These are phyloP conservation scores for Saccharomycopsis fermentans DNA, from an alignment of 805 yeast genomes.

Conservation along the genomic window DNA sequence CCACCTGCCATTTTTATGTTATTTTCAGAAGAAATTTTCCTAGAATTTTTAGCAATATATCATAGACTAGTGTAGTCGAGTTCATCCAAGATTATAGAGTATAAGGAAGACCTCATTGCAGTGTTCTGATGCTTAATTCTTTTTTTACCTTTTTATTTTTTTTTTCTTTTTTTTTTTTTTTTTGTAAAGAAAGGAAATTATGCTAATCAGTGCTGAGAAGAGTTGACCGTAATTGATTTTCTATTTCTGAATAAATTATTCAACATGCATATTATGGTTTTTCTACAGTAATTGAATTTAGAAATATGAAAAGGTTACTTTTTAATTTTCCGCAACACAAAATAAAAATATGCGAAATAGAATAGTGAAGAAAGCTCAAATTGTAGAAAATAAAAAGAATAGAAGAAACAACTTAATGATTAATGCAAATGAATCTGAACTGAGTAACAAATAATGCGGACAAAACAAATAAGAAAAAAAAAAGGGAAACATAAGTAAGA, in stretches of 20 bases:
- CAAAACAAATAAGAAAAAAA: background rate
- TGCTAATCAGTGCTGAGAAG: background rate
- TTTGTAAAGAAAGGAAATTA: background rate
- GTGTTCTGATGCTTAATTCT: background rate
- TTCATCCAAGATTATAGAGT: too few species aligned
- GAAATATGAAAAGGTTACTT: background rate
- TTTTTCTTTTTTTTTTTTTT: background rate
- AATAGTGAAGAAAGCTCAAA: background rate
- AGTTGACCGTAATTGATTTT: background rate
- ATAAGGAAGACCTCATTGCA: too few species aligned
- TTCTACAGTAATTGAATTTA: background rate
- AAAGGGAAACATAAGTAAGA: too few species aligned
- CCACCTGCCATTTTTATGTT: constrained; percentile 10
- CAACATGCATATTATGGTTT: background rate
- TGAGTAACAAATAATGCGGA: background rate
- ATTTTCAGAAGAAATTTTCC: too few species aligned
- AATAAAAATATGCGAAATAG: background rate
- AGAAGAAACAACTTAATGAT: too few species aligned
- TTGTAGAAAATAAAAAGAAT: too few species aligned
- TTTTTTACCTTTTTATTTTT: too few species aligned
- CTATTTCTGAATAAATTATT: background rate
- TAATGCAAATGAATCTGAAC: too few species aligned
- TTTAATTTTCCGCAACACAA: too few species aligned
- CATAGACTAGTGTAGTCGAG: too few species aligned
- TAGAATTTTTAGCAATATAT: too few species aligned